A percentile compares a stretch with the other conserved stretches of the same genome.
Evolutionary conservation across 2,329 filamentous ascomycete species (phyloP).

Genomic region (Acarospora socialis): DNA sequence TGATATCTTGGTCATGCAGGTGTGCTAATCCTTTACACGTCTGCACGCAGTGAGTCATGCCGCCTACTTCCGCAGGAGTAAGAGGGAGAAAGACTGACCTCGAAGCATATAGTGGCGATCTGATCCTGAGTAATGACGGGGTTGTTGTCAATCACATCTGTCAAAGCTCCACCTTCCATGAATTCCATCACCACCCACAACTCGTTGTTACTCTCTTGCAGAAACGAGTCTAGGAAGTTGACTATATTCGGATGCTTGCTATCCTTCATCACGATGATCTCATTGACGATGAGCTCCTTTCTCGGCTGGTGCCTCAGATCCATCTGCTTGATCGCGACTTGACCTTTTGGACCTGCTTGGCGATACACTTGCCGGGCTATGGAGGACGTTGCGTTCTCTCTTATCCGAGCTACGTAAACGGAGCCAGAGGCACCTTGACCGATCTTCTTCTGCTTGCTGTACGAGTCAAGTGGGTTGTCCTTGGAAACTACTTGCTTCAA

Average conservation of each 20-base stretch:
- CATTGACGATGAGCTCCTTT: constrained; percentile 97
- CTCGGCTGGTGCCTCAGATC: constrained; percentile 91
- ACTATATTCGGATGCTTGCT: constrained; percentile 97
- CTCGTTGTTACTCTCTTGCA: constrained; percentile 86
- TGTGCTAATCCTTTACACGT: constrained; percentile 92
- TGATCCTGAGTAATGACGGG: constrained; percentile 86
- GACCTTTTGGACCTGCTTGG: constrained; percentile 64
- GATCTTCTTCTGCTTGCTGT: constrained; percentile 99
- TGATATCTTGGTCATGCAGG: constrained; percentile 89
- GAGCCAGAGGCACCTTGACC: constrained; percentile 95
- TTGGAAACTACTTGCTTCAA: constrained; percentile 90
- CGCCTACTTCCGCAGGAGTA: constrained; percentile 1
- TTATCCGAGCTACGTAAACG: constrained; percentile 93
- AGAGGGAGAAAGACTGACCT: constrained; percentile 46
- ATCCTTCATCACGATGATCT: constrained; percentile 99
- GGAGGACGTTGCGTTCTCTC: constrained; percentile 69
- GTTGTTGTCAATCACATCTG: constrained; percentile 98
- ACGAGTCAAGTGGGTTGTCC: constrained; percentile 84
- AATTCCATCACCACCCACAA: constrained; percentile 99
- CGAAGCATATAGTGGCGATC: constrained; percentile 90
- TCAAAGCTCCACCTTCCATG: constrained; percentile 96
- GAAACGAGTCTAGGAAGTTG: constrained; percentile 93
- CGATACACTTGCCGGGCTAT: constrained; percentile 66
- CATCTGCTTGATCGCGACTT: constrained; percentile 99
- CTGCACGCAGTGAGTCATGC: constrained; percentile 34